These are phyloP conservation scores for Akanthomyces muscarius DNA, from an alignment of 2,329 filamentous ascomycete genomes.

Conservation along the genomic window DNA sequence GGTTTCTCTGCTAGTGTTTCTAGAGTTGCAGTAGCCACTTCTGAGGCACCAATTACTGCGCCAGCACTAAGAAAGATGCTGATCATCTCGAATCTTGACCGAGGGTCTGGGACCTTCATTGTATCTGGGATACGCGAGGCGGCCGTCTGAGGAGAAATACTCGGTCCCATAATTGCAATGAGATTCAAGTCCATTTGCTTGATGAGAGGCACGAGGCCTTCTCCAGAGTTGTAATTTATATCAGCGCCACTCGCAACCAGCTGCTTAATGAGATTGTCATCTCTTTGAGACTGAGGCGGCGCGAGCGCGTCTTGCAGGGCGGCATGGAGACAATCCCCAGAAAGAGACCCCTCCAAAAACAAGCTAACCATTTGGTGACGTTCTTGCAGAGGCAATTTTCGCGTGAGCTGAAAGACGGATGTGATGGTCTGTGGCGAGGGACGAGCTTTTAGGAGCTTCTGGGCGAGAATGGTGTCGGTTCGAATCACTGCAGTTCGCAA, in stretches of 20 bases:
- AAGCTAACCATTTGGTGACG: slow-evolving; percentile 47
- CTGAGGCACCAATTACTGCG: slow-evolving; percentile 38
- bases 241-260: slow-evolving; percentile 50
- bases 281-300: slow-evolving; percentile 43
- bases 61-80: slow-evolving; percentile 44
- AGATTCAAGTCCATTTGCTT: slow-evolving; percentile 44
- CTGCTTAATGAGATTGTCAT: slow-evolving; percentile 49
- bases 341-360: slow-evolving; percentile 47
- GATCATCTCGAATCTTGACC: slow-evolving; percentile 43
- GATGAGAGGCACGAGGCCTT: slow-evolving; percentile 47
- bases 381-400: slow-evolving; percentile 38
- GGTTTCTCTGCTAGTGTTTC: slow-evolving; percentile 41
- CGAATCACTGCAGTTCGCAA: slow-evolving; percentile 46
- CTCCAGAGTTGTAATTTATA: slow-evolving; percentile 50
- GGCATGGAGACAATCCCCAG: slow-evolving; percentile 43
- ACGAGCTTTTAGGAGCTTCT: slow-evolving; percentile 42
- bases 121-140: slow-evolving; percentile 46
- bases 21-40: slow-evolving; percentile 42
- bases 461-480: slow-evolving; percentile 41
- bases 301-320: slow-evolving; percentile 51
- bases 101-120: slow-evolving; percentile 42
- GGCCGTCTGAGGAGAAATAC: slow-evolving; percentile 44
- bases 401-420: slow-evolving; percentile 46
- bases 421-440: slow-evolving; percentile 46
- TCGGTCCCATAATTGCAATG: slow-evolving; percentile 42